Evolutionary conservation across 352 stramenopile genomes (phyloP), one percentile per base, ranked within the genome.

Genomic region (Phytophthora parvispora): DNA sequence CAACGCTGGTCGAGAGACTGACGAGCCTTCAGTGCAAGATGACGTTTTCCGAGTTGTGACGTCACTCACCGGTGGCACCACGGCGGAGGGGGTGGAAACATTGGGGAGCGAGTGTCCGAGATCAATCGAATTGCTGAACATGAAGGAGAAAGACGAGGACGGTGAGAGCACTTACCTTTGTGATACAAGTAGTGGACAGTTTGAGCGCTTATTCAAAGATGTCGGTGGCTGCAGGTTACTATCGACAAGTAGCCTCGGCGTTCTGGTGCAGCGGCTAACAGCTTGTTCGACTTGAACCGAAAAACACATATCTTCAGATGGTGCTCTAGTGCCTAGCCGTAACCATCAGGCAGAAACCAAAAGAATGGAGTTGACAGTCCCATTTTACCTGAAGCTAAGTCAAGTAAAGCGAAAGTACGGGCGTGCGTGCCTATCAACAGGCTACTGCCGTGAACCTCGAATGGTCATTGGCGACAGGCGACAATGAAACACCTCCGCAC

Each of bases 111-210:
- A 84, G 8, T 13, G 20, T 4, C 74, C 70, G 6, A 48, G 20
- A 18, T 60, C 64, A 4, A 64, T 84, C 12, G 75, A 82, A 47
- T 31, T 87, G 16, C 53, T 81, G 50, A 70, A 40, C 28, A 83
- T 84, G 79, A 62, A 54, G n/a, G 68, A 79, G 50, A 80, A 58
- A 57, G 72, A 77, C 12, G 25, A 64, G 2, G 64, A 83, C 43
- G 78, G 78, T 81, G 56, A 63, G 57, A 10, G 18, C 16, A 20
- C 18, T 27, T 48, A 48, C n/a, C 40, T 10, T 24, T 27, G 40
- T 27, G 40, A 9, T n/a, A n/a, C n/a, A n/a, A n/a, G n/a, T 10
- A 9, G n/a, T 36, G 27, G 40, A 16, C 38, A 47, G 15, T 38
- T 54, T 38, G 1, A 42, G 1, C 7, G 34, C 34, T 42, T 13